Conservation (phyloP, 2,329 filamentous ascomycete species). For the Nemania sp. region DNA sequence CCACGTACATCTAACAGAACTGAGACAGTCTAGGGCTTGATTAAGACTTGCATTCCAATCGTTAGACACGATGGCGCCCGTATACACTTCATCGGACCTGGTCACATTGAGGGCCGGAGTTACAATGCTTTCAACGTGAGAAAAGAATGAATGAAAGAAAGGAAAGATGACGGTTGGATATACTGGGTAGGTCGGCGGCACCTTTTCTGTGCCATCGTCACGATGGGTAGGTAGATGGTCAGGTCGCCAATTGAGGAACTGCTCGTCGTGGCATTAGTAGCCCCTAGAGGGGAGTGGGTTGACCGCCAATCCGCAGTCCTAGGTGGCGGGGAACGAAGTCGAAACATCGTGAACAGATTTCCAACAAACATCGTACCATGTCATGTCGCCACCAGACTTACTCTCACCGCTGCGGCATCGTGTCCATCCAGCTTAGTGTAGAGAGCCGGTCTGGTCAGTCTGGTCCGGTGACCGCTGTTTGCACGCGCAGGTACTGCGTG, state of each 20-base stretch:
- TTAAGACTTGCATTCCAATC: background rate
- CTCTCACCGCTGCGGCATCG: slow-evolving; percentile 34
- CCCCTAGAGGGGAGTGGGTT: slow-evolving; percentile 1
- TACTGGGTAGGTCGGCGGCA: background rate
- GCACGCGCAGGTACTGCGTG: background rate
- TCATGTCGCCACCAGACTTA: slow-evolving; percentile 8
- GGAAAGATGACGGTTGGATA: background rate
- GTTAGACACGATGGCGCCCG: background rate
- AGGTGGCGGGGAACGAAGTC: slow-evolving; percentile 8
- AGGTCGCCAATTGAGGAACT: background rate
- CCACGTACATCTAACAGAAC: slow-evolving; percentile 1
- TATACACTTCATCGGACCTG: background rate
- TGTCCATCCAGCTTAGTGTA: slow-evolving; percentile 23
- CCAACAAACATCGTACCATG: slow-evolving; percentile 12
- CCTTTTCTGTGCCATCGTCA: background rate
- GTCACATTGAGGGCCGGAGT: background rate
- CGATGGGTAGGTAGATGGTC: background rate
- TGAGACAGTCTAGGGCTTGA: background rate
- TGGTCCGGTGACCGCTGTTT: slow-evolving; percentile 38
- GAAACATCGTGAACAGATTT: slow-evolving; percentile 22
- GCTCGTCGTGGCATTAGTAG: background rate
- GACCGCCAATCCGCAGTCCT: slow-evolving; percentile 28
- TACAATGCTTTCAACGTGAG: background rate
- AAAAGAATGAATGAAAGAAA: background rate
- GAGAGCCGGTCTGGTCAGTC: slow-evolving; percentile 11